Conservation (phyloP, 1,139 yeast species). For the Protomyces arabidopsidicola region DNA sequence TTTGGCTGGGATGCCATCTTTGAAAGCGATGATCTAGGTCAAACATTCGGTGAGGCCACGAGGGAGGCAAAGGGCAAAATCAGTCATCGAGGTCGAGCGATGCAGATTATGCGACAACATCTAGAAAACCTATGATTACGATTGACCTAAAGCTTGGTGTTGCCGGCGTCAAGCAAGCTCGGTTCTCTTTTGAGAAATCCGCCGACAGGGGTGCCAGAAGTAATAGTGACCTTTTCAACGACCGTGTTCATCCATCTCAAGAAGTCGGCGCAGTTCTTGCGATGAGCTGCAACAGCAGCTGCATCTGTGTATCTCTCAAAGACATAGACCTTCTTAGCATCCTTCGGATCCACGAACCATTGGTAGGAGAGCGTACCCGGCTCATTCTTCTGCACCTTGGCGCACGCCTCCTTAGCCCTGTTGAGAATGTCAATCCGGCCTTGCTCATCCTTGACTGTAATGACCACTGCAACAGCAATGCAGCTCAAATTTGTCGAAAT, state of each 20-base stretch:
- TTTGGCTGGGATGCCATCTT: conserved; percentile 67
- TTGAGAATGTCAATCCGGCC: conserved; percentile 10
- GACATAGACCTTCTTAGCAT: conserved; percentile 12
- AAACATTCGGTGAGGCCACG: conserved; percentile 78
- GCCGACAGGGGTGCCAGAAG: conserved; percentile 11
- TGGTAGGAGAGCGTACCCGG: conserved; percentile 15
- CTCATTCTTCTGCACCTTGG: conserved; percentile 12
- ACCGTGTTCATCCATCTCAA: conserved; percentile 1
- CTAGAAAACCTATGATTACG: conserved; percentile 39
- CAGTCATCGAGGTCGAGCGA: conserved; percentile 82
- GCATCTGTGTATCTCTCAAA: conserved; percentile 15
- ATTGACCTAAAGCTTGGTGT: conserved; percentile 18
- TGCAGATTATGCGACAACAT: conserved; percentile 62
- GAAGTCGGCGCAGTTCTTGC: background rate
- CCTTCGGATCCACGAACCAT: conserved; percentile 20
- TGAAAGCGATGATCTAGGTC: conserved; percentile 22
- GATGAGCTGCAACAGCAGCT: conserved; percentile 8
- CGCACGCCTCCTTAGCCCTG: background rate
- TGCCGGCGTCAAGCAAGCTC: conserved; percentile 6
- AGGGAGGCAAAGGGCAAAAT: conserved; percentile 68
- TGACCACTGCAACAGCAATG: conserved; percentile 8
- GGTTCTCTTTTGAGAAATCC: conserved; percentile 11
- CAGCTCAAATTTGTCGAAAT: background rate
- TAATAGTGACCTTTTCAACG: conserved; percentile 7
- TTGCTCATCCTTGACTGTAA: conserved; percentile 2